A percentile compares a stretch with the other conserved stretches of the same genome.
Evolutionary conservation across 1,284 basidiomycete genomes (phyloP).

Genomic region (Phaffia rhodozyma): DNA sequence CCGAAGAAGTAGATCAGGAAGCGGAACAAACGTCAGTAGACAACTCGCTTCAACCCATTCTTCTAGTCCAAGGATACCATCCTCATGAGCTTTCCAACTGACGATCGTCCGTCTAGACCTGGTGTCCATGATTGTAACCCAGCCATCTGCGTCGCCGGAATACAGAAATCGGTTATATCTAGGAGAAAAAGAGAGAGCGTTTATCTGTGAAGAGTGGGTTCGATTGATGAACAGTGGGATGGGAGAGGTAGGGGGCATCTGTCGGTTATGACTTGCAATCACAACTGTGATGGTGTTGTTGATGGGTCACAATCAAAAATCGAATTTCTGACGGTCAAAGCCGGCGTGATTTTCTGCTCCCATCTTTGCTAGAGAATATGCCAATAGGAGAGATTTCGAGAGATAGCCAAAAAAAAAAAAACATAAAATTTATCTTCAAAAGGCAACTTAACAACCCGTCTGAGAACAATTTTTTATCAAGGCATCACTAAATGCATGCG

Average conservation of each 20-base stretch:
- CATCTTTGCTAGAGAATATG: too few species aligned
- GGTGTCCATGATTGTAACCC: slow-evolving; percentile 58
- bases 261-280: too few species aligned
- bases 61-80: slow-evolving; percentile 59
- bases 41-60: slow-evolving; percentile 46
- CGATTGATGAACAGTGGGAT: slow-evolving; percentile 15
- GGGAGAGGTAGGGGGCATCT: neutral
- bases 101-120: slow-evolving; percentile 54
- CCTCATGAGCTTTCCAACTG: slow-evolving; percentile 64
- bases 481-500: too few species aligned
- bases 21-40: slow-evolving; percentile 53
- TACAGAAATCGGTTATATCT: slow-evolving; percentile 54
- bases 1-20: neutral
- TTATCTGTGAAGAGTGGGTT: slow-evolving; percentile 16
- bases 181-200: slow-evolving; percentile 10
- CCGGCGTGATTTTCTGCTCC: too few species aligned
- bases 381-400: too few species aligned
- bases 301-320: too few species aligned
- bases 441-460: too few species aligned
- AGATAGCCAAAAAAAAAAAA: too few species aligned
- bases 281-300: too few species aligned
- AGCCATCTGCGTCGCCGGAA: slow-evolving; percentile 64
- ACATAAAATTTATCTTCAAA: too few species aligned
- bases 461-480: too few species aligned
- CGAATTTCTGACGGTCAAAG: too few species aligned